These are phyloP conservation scores for Eucalyptus fibrosa DNA, from an alignment of 345 rosid species.

Conservation along the genomic window DNA sequence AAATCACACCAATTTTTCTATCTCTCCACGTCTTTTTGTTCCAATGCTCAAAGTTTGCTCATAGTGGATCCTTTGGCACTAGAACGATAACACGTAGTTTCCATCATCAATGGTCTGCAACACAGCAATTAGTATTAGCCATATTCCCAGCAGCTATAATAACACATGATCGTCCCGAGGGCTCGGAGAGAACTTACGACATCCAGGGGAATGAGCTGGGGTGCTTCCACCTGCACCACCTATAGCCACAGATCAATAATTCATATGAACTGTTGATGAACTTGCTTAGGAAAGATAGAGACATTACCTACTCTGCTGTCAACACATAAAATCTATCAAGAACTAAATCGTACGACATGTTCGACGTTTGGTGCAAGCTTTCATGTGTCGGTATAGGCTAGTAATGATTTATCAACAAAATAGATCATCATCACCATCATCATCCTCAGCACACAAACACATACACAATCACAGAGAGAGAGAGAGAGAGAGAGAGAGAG, in stretches of 20 bases:
- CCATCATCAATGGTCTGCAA: background rate
- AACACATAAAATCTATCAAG: background rate
- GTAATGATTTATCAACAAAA: background rate
- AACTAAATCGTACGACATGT: background rate
- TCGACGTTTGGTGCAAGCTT: background rate
- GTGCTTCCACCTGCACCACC: background rate
- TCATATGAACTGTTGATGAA: background rate
- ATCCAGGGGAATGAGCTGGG: background rate
- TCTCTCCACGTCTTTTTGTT: background rate
- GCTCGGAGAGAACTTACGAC: background rate
- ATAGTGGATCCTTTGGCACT: background rate
- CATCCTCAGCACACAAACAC: background rate
- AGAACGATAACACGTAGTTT: background rate
- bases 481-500: background rate
- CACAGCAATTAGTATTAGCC: background rate
- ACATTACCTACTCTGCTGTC: background rate
- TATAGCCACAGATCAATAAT: background rate
- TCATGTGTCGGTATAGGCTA: background rate
- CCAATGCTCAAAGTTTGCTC: background rate
- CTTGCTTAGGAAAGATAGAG: background rate
- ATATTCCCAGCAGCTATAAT: background rate
- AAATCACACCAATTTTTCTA: background rate
- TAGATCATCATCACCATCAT: background rate
- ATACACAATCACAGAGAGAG: background rate
- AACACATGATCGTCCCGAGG: background rate